Percentiles rank a stretch among this genome's conserved stretches.
Conservation (phyloP, 495 filamentous ascomycete genomes). For the Aspergillus leporis region DNA sequence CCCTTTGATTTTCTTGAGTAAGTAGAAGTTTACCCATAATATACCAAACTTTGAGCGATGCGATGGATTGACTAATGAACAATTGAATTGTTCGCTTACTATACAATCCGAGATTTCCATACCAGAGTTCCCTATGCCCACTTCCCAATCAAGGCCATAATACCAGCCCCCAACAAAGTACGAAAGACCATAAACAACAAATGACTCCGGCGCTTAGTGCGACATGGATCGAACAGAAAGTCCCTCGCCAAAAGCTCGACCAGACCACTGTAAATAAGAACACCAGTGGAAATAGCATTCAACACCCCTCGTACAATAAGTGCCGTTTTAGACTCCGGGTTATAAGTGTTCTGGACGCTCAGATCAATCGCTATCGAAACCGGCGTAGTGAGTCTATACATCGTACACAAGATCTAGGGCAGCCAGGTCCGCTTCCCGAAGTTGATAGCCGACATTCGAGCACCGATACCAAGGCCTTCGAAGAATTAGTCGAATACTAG, state of each 20-base stretch:
- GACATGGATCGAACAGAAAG: constrained; percentile 37
- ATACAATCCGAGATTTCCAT: no score
- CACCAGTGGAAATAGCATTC: constrained; percentile 33
- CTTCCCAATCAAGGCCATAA: constrained; percentile 38
- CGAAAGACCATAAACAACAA: constrained; percentile 31
- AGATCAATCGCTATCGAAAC: constrained; percentile 37
- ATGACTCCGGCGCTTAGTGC: constrained; percentile 28
- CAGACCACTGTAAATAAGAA: constrained; percentile 37
- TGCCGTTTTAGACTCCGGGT: constrained; percentile 28
- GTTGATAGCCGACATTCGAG: constrained; percentile 34
- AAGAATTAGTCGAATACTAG: constrained; percentile 53
- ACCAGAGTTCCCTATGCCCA: constrained; percentile 26
- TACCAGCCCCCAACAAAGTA: constrained; percentile 26
- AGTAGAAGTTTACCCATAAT: no score
- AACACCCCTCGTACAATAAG: constrained; percentile 35
- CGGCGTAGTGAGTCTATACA: constrained; percentile 36
- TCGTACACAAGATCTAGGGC: constrained; percentile 32
- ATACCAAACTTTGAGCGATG: no score
- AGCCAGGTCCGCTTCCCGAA: constrained; percentile 44
- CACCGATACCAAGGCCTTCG: constrained; percentile 28
- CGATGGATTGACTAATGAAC: no score
- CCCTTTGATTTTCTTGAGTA: no score
- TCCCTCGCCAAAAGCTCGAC: constrained; percentile 38
- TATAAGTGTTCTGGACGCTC: constrained; percentile 32
- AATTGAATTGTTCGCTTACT: no score